phyloP scores from a whole-genome alignment of 192 early-diverging fungal species.

The Dispira simplex region DNA sequence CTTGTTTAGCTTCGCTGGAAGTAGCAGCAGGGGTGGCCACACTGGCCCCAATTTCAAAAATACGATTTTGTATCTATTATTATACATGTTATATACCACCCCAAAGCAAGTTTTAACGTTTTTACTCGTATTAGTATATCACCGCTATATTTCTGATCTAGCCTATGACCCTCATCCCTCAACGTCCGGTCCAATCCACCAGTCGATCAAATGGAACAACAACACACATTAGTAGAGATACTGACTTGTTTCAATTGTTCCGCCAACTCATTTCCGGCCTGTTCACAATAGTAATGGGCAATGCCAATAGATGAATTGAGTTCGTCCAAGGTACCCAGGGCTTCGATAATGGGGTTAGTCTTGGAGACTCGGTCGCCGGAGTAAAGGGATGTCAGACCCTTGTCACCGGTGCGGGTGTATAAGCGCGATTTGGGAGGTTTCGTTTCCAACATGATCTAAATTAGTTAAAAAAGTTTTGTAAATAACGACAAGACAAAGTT shows the following conservation, averaged over 20 bases:
- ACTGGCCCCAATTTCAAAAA: conserved; percentile 12
- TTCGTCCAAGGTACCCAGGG: conserved; percentile 11
- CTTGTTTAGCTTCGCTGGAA: conserved; percentile 3
- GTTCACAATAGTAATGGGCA: conserved; percentile 11
- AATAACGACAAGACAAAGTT: too few relatives aligned
- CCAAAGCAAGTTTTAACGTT: not conserved
- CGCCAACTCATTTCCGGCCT: not conserved
- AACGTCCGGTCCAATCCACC: not conserved
- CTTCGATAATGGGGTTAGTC: conserved; percentile 6
- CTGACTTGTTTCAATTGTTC: conserved; percentile 8
- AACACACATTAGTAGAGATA: not conserved
- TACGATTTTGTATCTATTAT: conserved; percentile 5
- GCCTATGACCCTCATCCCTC: not conserved
- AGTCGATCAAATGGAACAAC: not conserved
- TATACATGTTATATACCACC: not conserved
- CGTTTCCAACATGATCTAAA: too few relatives aligned
- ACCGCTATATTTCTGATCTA: not conserved
- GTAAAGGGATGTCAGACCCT: conserved; percentile 10
- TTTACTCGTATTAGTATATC: not conserved
- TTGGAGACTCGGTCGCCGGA: conserved; percentile 8
- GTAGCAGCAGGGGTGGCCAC: conserved; percentile 9
- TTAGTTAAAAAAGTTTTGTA: too few relatives aligned
- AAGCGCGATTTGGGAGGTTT: conserved; percentile 5
- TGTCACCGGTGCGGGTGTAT: conserved; percentile 13
- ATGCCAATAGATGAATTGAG: conserved; percentile 11